Evolutionary conservation across 2,329 filamentous ascomycete genomes (phyloP).

Genomic region (Raffaelea albimanens): DNA sequence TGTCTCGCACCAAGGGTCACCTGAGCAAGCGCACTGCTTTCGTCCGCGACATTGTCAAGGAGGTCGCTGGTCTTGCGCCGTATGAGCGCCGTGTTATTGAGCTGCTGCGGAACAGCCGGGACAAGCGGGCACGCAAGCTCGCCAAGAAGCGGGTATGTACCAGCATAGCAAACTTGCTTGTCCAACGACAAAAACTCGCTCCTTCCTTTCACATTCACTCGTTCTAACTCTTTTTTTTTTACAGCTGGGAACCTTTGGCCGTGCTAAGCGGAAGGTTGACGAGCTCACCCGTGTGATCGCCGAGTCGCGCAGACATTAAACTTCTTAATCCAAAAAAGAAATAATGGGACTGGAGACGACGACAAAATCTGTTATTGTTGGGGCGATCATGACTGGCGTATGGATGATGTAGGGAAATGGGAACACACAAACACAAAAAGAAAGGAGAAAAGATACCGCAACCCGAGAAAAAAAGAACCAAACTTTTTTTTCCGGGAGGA

Average conservation of each 20-base stretch:
- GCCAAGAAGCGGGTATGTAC: conserved; percentile 92
- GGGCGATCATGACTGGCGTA: no score
- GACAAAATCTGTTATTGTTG: no score
- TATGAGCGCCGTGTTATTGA: conserved; percentile 99
- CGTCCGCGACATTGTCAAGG: conserved; percentile 94
- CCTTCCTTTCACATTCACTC: no score
- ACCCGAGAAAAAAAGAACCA: no score
- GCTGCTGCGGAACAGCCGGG: conserved; percentile 97
- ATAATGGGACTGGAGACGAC: no score
- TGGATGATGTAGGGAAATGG: neutral
- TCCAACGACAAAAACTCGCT: no score
- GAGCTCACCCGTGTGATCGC: conserved; percentile 97
- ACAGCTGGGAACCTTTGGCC: conserved; percentile 94
- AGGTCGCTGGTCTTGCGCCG: conserved; percentile 88
- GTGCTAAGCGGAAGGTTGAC: conserved; percentile 99
- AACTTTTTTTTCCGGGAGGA: no score
- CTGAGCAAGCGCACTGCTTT: conserved; percentile 95
- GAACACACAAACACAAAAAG: neutral
- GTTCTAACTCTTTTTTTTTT: no score
- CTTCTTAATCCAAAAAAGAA: no score
- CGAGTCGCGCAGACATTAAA: conserved; percentile 72
- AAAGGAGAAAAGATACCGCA: no score
- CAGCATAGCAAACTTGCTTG: neutral
- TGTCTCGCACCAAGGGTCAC: conserved; percentile 86
- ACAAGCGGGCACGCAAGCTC: conserved; percentile 98